Conservation (phyloP, 2,329 filamentous ascomycete species). For the Periconia sp. region DNA sequence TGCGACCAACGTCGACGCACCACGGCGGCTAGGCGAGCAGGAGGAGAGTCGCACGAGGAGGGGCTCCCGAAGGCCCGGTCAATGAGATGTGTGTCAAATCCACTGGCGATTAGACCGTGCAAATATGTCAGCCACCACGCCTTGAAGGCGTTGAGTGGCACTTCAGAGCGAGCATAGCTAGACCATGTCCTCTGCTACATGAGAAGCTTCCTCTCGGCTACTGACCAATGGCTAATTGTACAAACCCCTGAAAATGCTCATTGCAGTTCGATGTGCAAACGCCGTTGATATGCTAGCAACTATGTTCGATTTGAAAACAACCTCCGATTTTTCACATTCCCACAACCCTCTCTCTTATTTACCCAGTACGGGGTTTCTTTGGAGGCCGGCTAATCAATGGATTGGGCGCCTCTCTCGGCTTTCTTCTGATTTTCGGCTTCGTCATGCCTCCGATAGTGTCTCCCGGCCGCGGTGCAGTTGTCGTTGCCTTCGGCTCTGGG, state of each 20-base stretch:
- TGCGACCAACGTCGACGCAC: too few species aligned
- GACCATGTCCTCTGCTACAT: too few species aligned
- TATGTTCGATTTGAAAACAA: too few species aligned
- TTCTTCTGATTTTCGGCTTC: slow-evolving; percentile 39
- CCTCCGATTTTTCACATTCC: too few species aligned
- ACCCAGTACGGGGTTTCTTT: slow-evolving; percentile 37
- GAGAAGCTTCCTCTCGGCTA: too few species aligned
- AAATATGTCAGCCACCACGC: slow-evolving; percentile 7
- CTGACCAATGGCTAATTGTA: too few species aligned
- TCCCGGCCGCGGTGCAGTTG: slow-evolving; percentile 4
- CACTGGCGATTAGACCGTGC: background rate
- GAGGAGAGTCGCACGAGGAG: slow-evolving; percentile 2
- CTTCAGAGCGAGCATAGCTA: too few species aligned
- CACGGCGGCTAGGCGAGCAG: too few species aligned
- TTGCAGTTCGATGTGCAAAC: too few species aligned
- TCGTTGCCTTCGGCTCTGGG: slow-evolving; percentile 14
- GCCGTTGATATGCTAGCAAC: too few species aligned
- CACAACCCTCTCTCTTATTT: background rate
- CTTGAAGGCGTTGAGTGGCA: slow-evolving; percentile 1
- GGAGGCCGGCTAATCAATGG: slow-evolving; percentile 33
- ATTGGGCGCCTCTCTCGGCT: slow-evolving; percentile 29
- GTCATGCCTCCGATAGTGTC: slow-evolving; percentile 16
- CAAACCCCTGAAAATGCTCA: too few species aligned
- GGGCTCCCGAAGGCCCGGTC: slow-evolving; percentile 3
- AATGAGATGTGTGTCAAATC: slow-evolving; percentile 1